Evolutionary conservation across 176 grass and related monocot genomes (phyloP).

Genomic region (Elaeis guineensis): DNA sequence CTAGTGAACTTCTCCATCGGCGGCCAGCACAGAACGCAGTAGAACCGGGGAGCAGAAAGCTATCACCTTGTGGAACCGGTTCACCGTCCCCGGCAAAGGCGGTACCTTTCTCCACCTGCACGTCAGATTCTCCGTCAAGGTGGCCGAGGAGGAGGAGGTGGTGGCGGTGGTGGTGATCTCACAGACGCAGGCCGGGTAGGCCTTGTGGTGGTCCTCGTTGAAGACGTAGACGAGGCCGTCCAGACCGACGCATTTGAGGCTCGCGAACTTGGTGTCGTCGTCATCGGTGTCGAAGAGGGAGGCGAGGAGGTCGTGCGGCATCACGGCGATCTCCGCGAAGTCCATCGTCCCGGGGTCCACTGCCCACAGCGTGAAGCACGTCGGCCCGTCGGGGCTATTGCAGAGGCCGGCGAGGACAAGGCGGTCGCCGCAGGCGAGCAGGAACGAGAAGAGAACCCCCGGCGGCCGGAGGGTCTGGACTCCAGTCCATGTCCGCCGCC

Average conservation of each 20-base stretch:
- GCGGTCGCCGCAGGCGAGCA: constrained; percentile 19
- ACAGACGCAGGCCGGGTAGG: constrained; percentile 40
- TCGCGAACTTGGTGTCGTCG: constrained; percentile 35
- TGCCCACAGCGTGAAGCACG: constrained; percentile 32
- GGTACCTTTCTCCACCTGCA: constrained; percentile 40
- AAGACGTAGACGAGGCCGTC: constrained; percentile 46
- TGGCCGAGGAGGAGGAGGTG: neutral
- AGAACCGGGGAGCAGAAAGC: constrained; percentile 43
- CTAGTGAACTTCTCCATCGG: too few species aligned
- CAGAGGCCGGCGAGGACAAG: constrained; percentile 25
- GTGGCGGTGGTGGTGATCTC: constrained; percentile 10
- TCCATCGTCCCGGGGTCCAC: constrained; percentile 29
- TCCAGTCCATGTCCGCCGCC: constrained; percentile 20
- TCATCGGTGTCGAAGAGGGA: constrained; percentile 32
- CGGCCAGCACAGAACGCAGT: constrained; percentile 6
- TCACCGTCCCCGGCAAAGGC: constrained; percentile 19
- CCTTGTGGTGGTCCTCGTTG: constrained; percentile 42
- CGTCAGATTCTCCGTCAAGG: neutral
- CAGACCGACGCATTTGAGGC: constrained; percentile 48
- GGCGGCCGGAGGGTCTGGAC: constrained; percentile 23
- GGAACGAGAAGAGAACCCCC: constrained; percentile 33
- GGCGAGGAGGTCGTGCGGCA: constrained; percentile 33
- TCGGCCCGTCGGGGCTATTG: neutral
- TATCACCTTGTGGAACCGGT: constrained; percentile 40
- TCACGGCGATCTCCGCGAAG: constrained; percentile 20